Evolutionary conservation across 1,284 basidiomycete species (phyloP).

Genomic region (Porphyrellus sp.): DNA sequence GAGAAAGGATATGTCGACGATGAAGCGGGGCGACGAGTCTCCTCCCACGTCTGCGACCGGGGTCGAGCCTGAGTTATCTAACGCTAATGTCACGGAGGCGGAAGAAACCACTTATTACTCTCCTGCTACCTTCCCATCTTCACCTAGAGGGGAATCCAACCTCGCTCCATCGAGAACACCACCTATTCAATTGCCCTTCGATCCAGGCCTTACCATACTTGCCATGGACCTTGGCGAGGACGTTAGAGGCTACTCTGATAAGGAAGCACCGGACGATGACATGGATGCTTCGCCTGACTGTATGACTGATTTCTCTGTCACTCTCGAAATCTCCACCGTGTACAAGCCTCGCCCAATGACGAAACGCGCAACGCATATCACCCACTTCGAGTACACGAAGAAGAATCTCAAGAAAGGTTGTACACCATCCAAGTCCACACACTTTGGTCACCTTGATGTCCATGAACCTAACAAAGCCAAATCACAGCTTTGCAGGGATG

Average conservation of each 20-base stretch:
- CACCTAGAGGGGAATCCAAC: background rate
- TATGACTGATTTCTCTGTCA: constrained; percentile 38
- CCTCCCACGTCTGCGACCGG: constrained; percentile 41
- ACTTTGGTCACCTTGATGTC: no score
- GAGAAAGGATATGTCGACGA: constrained; percentile 21
- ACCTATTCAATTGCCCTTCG: constrained; percentile 4
- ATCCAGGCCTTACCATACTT: constrained; percentile 39
- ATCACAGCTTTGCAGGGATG: constrained; percentile 42
- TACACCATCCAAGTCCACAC: constrained; percentile 5
- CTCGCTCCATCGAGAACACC: background rate
- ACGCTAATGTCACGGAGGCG: constrained; percentile 33
- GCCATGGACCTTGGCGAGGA: constrained; percentile 49
- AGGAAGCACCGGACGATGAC: constrained; percentile 20
- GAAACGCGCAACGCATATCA: constrained; percentile 33
- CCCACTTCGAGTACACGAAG: constrained; percentile 6
- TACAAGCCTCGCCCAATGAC: constrained; percentile 68
- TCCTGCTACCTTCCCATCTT: constrained; percentile 2
- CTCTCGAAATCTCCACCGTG: constrained; percentile 65
- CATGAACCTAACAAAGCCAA: constrained; percentile 33
- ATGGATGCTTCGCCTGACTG: constrained; percentile 11
- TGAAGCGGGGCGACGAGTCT: constrained; percentile 23
- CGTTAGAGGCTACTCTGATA: constrained; percentile 19
- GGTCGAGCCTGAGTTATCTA: constrained; percentile 30
- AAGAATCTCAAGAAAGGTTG: constrained; percentile 13
- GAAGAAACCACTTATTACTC: constrained; percentile 36